Evolutionary conservation across 2,329 filamentous ascomycete species (phyloP), one percentile per base, ranked within the genome.

Genomic region (Sporothrix brasiliensis): DNA sequence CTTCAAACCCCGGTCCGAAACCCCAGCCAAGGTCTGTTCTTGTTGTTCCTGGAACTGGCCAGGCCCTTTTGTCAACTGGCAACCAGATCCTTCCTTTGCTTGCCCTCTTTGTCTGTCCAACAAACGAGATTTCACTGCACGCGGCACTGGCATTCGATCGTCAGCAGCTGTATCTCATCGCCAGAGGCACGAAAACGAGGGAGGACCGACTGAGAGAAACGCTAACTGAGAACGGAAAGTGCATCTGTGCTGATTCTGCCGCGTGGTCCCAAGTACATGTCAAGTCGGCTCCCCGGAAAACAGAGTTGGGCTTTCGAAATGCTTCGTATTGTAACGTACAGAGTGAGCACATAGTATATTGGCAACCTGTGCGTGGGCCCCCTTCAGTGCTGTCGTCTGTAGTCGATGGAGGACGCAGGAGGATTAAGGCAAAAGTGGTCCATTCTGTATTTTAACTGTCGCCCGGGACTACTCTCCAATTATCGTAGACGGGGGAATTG

Each of bases 1-100:
- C 30, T 39, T 56, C 30, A 21, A 13, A 67, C 70, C 71, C 72
- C 72, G 69, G 70, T 74, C 70, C 74, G 75, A 75, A 75, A 74
- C 73, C 68, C 70, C 67, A 72, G 71, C 70, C 71, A 69, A 68
- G 70, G 30, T 30, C 49, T 24, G 14, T 39, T 67, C 30, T 24
- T 61, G 41, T 19, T 68, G 69, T 70, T 68, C 65, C 56, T 68
- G 47, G 50, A n/a, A n/a, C 39, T 4, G 56, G 19, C 34, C 39
- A 24, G 34, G n/a, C 39, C 39, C 30, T 21, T 21, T 63, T 27
- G 39, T 63, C 39, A n/a, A 47, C 49, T 56, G 47, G 16, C 27
- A 56, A 24, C 21, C 53, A 19, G 52, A 30, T 49, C 34, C 68
- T 52, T 50, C 34, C 60, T 60, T 27, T 27, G 50, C 39, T 50